Evolutionary conservation across 352 stramenopile genomes (phyloP).

Genomic region (Phytophthora aleatoria): DNA sequence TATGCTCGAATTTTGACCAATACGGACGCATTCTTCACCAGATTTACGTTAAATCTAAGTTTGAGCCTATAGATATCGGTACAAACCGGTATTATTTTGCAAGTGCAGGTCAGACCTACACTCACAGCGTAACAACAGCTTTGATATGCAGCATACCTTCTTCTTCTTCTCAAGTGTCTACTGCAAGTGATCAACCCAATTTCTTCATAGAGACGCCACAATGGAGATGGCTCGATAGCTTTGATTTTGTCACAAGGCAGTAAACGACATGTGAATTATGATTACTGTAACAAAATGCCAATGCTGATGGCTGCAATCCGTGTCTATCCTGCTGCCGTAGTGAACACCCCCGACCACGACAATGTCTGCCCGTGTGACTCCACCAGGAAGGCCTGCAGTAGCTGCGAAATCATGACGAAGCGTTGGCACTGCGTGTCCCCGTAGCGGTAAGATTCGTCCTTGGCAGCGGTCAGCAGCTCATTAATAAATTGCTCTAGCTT

Average conservation of each 20-base stretch:
- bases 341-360: constrained; percentile 10
- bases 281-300: neutral
- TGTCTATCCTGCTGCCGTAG: constrained; percentile 3
- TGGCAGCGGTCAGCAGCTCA: constrained; percentile 41
- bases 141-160: no score
- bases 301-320: neutral
- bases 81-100: no score
- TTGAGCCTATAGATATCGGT: no score
- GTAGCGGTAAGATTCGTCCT: constrained; percentile 55
- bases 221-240: constrained; percentile 3
- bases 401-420: constrained; percentile 48
- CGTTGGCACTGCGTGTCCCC: constrained; percentile 44
- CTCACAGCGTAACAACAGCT: no score
- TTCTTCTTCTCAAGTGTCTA: constrained; percentile 4
- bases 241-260: constrained; percentile 16
- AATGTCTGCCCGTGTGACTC: constrained; percentile 26
- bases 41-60: no score
- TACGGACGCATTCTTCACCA: neutral
- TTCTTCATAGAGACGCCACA: constrained; percentile 13
- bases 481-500: constrained; percentile 50
- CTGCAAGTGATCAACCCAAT: constrained; percentile 6
- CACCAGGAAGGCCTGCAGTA: constrained; percentile 59
- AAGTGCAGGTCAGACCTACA: no score
- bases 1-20: neutral
- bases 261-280: neutral